phyloP scores from a whole-genome alignment of 371 early-diverging fungal genomes.

The Mucor circinelloides region DNA sequence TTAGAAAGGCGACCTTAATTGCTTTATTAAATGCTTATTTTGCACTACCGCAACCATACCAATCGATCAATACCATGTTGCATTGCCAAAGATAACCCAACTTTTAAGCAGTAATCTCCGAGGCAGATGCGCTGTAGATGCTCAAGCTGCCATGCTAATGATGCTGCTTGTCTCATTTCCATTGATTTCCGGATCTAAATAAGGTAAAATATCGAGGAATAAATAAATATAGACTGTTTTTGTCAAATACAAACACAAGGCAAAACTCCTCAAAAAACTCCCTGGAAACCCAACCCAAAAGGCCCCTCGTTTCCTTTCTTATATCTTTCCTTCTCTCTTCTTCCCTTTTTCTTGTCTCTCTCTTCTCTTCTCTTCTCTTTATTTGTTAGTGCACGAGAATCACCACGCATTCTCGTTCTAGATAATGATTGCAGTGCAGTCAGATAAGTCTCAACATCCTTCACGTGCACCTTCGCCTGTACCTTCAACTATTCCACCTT shows the following conservation, averaged over 20 bases:
- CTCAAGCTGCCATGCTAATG: background rate
- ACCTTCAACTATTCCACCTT: slow-evolving; percentile 7
- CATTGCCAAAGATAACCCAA: background rate
- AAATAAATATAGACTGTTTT: slow-evolving; percentile 1
- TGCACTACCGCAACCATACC: background rate
- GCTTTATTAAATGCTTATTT: background rate
- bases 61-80: background rate
- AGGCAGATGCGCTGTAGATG: background rate
- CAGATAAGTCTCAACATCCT: slow-evolving; percentile 9
- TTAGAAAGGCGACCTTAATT: background rate
- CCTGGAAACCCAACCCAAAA: slow-evolving; percentile 1
- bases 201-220: slow-evolving; percentile 3
- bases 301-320: slow-evolving; percentile 1
- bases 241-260: background rate
- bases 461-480: slow-evolving; percentile 18
- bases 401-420: background rate
- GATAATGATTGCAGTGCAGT: slow-evolving; percentile 4
- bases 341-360: background rate
- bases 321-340: background rate
- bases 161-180: background rate
- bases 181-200: background rate
- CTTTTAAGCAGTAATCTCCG: background rate
- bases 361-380: background rate
- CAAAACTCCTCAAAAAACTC: slow-evolving; percentile 9
- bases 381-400: background rate